Percentiles rank a stretch among this genome's conserved stretches.
These are phyloP conservation scores for Aspergillus sclerotiicarbonarius DNA, from an alignment of 495 filamentous ascomycete genomes.

Conservation along the genomic window DNA sequence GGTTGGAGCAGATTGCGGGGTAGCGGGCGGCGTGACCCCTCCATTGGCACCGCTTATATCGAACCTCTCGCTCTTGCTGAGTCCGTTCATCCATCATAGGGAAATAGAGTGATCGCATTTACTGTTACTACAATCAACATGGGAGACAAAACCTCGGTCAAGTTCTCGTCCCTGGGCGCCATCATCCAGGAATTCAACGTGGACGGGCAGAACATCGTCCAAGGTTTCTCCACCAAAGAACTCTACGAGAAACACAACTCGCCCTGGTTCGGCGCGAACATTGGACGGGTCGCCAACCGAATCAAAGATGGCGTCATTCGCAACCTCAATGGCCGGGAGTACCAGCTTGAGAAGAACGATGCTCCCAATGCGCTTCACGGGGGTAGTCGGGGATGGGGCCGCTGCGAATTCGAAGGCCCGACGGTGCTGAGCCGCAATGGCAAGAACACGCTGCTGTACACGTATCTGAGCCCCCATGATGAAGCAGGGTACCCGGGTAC, in stretches of 20 bases:
- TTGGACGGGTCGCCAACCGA: constrained; percentile 89
- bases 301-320: constrained; percentile 69
- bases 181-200: constrained; percentile 84
- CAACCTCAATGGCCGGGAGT: constrained; percentile 68
- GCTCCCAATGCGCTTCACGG: constrained; percentile 80
- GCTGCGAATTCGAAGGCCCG: constrained; percentile 77
- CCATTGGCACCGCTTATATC: background rate
- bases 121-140: constrained; percentile 7
- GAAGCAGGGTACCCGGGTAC: constrained; percentile 88
- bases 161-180: constrained; percentile 80
- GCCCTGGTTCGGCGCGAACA: constrained; percentile 87
- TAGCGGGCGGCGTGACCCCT: background rate
- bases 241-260: constrained; percentile 71
- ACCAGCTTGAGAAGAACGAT: constrained; percentile 71
- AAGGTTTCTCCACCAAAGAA: constrained; percentile 70
- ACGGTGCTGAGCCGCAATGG: constrained; percentile 61
- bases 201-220: constrained; percentile 77
- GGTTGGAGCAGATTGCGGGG: constrained; percentile 2
- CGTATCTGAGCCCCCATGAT: constrained; percentile 66
- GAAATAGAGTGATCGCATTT: too few relatives aligned
- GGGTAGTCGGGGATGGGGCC: constrained; percentile 79
- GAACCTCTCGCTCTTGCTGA: background rate
- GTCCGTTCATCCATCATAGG: too few relatives aligned
- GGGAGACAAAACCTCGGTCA: constrained; percentile 30
- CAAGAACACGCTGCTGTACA: constrained; percentile 74